Evolutionary conservation across 371 early-diverging fungal genomes (phyloP), one percentile per base, ranked within the genome.

Genomic region (Lichtheimia hyalospora): DNA sequence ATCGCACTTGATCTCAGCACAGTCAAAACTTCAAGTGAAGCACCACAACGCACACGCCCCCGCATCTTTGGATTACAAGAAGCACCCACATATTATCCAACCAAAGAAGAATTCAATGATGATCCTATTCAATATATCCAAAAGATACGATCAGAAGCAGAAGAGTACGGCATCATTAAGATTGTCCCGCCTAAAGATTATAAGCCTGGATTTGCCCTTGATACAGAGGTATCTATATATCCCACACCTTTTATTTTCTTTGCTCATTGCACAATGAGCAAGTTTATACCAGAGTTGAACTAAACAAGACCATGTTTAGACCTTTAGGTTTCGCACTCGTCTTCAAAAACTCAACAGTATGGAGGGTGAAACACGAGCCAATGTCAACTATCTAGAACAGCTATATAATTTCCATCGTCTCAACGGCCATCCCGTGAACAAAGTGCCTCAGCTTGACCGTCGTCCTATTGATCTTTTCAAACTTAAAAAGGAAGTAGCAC

Each of bases 121-220:
- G 89, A 95, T 66, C 96, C 97, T 16, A 74, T 94, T 25, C 69
- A 75, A 57, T 96, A 91, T 69, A 92, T 98, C 69, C 88, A 89
- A 50, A 79, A 73, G 58, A 96, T 98, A 63, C 82, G 89, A 34
- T 72, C 82, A 20, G 81, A 88, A 66, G 96, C 89, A 44, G 94
- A 94, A 70, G 61, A 82, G 60, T 85, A 85, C 34, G 98, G 98
- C 21, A 89, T 97, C 61, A 85, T 90, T 65, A 98, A 98, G 75
- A 90, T 98, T 62, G 85, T 96, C 39, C 98, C 98, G 48, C 97
- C 98, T 8, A 66, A 63, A 21, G 84, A 81, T 18, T 98, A 94
- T 87, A 82, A 83, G 34, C 93, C 95, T 52, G 83, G 83, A 10
- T 96, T 96, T 75, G 74, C 88, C 23, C 71, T 96, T 48, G 92